Percentiles rank a stretch among this genome's conserved stretches.
phyloP scores from a whole-genome alignment of 2,329 filamentous ascomycete species.

The Fusarium papillatum region DNA sequence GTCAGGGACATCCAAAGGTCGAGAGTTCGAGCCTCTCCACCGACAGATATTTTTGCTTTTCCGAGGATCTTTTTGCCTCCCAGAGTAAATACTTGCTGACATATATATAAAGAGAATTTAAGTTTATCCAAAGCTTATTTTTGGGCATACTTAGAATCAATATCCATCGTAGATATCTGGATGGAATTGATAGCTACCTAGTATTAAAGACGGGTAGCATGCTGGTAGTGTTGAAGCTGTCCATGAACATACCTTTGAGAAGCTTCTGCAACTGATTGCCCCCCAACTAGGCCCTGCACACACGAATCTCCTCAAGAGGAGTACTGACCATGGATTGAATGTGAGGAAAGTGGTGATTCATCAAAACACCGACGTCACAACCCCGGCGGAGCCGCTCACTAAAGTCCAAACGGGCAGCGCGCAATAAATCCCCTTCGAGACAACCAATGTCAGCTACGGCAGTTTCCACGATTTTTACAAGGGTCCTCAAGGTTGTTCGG shows the following conservation, averaged over 20 bases:
- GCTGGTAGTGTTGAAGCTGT: too few species aligned
- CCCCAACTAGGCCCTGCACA: neutral
- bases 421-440: neutral
- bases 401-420: neutral
- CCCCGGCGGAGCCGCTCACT: neutral
- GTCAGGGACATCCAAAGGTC: neutral
- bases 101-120: too few species aligned
- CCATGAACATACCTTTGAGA: neutral
- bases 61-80: neutral
- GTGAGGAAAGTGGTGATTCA: neutral
- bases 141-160: too few species aligned
- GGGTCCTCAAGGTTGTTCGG: neutral
- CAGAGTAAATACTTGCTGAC: neutral
- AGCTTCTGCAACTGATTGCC: neutral
- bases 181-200: too few species aligned
- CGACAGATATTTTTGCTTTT: neutral
- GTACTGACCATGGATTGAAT: neutral
- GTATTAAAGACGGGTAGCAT: too few species aligned
- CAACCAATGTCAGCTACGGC: neutral
- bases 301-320: neutral
- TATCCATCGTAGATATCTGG: too few species aligned
- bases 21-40: neutral
- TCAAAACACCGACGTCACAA: neutral
- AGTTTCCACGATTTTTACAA: neutral
- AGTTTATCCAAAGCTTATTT: too few species aligned